phyloP scores from a whole-genome alignment of 257 asterid genomes.

The Nicotiana otophora region DNA sequence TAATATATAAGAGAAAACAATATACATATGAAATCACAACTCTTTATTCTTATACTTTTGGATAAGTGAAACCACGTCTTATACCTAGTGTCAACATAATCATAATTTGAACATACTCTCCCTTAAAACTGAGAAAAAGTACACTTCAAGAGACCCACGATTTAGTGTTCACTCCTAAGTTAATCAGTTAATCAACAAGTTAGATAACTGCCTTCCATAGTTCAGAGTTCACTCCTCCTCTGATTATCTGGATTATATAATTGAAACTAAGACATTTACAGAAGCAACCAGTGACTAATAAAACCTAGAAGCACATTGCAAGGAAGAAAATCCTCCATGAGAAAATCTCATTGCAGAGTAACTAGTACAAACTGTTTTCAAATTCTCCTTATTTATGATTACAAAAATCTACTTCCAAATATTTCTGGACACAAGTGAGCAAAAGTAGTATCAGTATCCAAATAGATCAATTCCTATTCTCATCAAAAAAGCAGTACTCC shows the following conservation, averaged over 20 bases:
- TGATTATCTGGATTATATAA: conserved; percentile 1
- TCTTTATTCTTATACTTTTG: not conserved
- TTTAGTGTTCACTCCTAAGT: too few relatives aligned
- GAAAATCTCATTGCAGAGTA: not conserved
- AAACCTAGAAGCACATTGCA: not conserved
- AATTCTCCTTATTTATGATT: not conserved
- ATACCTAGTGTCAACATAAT: not conserved
- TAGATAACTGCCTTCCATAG: not conserved
- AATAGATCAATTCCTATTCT: not conserved
- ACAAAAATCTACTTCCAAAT: not conserved
- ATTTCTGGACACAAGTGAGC: not conserved
- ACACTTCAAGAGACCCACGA: not conserved
- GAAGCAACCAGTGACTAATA: not conserved
- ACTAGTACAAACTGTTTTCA: not conserved
- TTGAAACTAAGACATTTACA: not conserved
- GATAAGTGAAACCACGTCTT: not conserved
- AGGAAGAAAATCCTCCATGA: not conserved
- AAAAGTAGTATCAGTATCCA: not conserved
- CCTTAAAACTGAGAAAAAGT: not conserved
- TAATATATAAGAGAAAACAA: not conserved
- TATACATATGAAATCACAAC: not conserved
- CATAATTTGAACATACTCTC: not conserved
- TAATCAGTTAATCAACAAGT: not conserved
- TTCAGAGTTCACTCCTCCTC: not conserved
- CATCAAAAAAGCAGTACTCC: not conserved